Evolutionary conservation across 2,329 filamentous ascomycete genomes (phyloP).

Genomic region (Ustilaginoidea virens): DNA sequence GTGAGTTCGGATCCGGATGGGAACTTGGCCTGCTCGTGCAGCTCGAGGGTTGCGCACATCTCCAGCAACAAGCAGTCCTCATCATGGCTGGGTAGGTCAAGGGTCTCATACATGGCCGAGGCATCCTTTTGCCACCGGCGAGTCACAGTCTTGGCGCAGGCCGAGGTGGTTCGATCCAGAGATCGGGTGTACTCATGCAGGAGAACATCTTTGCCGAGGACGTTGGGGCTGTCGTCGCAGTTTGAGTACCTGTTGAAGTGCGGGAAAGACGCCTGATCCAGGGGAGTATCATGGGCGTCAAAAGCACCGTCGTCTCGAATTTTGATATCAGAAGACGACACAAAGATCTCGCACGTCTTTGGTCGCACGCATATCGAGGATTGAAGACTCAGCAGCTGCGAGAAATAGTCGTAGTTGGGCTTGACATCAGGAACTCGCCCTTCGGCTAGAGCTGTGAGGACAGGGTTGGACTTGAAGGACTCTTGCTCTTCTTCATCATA

Average conservation of each 20-base stretch:
- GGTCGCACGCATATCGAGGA: constrained; percentile 36
- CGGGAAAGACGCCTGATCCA: constrained; percentile 35
- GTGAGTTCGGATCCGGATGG: constrained; percentile 44
- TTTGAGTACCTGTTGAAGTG: constrained; percentile 39
- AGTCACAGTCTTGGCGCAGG: constrained; percentile 35
- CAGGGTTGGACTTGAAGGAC: constrained; percentile 49
- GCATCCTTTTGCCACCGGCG: constrained; percentile 43
- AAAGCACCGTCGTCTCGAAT: constrained; percentile 33
- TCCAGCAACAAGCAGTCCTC: constrained; percentile 43
- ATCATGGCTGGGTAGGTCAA: constrained; percentile 31
- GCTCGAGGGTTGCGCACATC: constrained; percentile 44
- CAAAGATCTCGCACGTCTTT: constrained; percentile 43
- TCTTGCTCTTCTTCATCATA: constrained; percentile 27
- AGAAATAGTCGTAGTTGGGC: constrained; percentile 48
- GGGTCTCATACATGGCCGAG: constrained; percentile 36
- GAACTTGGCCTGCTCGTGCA: constrained; percentile 41
- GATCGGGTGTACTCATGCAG: constrained; percentile 43
- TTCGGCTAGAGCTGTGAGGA: constrained; percentile 45
- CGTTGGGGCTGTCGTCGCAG: constrained; percentile 34
- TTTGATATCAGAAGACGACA: constrained; percentile 35
- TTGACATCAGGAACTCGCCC: constrained; percentile 39
- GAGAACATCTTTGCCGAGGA: constrained; percentile 34
- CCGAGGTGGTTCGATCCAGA: constrained; percentile 38
- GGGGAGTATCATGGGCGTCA: constrained; percentile 24
- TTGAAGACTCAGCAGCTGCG: constrained; percentile 37